phyloP scores from a whole-genome alignment of 2,329 filamentous ascomycete species.

The Leptographium radiaticola region DNA sequence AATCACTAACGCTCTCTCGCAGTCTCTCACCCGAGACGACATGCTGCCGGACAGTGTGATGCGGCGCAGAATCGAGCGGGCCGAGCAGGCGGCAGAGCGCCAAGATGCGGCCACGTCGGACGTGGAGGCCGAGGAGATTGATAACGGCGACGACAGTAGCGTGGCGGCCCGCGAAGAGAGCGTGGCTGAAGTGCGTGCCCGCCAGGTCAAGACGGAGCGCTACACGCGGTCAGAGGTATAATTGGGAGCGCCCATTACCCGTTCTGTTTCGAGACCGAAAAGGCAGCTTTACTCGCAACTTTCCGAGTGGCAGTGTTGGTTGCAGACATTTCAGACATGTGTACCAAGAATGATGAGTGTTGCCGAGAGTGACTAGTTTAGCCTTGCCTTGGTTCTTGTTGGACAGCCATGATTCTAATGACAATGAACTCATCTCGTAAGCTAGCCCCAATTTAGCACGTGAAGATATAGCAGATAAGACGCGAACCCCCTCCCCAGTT shows the following conservation, averaged over 20 bases:
- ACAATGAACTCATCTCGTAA: not conserved
- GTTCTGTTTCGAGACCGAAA: no score
- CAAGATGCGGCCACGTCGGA: conserved; percentile 29
- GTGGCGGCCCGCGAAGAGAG: conserved; percentile 4
- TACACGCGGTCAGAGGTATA: conserved; percentile 1
- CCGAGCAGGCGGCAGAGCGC: conserved; percentile 28
- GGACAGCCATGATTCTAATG: no score
- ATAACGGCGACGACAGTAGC: conserved; percentile 6
- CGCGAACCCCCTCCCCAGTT: not conserved
- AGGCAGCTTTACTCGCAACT: no score
- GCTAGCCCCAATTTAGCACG: not conserved
- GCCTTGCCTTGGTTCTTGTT: no score
- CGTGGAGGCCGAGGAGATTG: conserved; percentile 23
- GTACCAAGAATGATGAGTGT: no score
- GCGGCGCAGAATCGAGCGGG: conserved; percentile 43
- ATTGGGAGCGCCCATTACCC: not conserved
- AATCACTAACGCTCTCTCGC: not conserved
- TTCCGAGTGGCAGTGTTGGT: no score
- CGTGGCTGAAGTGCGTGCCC: conserved; percentile 10
- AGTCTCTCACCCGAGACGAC: conserved; percentile 38
- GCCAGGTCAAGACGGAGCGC: conserved; percentile 15
- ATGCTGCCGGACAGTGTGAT: conserved; percentile 44
- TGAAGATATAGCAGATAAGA: conserved; percentile 2
- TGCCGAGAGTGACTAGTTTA: no score
- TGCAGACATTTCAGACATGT: no score